A percentile compares a stretch with the other conserved stretches of the same genome.
phyloP scores from a whole-genome alignment of 768 basidiomycete genomes.

The Lactifluus rugatus region DNA sequence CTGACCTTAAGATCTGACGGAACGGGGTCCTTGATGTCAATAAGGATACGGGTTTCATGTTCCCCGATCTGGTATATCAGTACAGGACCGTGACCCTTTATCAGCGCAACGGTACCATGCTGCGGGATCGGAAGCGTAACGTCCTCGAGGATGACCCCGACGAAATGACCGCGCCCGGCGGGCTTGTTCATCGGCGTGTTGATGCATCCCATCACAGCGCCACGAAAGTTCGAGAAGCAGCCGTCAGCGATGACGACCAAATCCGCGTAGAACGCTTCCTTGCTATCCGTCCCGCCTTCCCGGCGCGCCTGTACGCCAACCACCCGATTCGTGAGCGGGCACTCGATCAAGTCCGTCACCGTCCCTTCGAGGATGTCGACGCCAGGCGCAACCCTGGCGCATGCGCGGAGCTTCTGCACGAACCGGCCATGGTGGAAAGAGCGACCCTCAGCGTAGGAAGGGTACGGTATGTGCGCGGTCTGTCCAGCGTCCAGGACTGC shows the following conservation, averaged over 20 bases:
- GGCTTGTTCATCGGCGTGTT: conserved; percentile 36
- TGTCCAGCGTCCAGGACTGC: conserved; percentile 60
- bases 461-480: conserved; percentile 86
- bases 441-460: conserved; percentile 57
- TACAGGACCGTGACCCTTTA: conserved; percentile 77
- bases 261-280: conserved; percentile 56
- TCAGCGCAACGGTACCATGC: conserved; percentile 77
- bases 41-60: conserved; percentile 86
- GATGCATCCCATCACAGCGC: conserved; percentile 41
- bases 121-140: conserved; percentile 60
- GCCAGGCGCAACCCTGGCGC: conserved; percentile 47
- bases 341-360: conserved; percentile 64
- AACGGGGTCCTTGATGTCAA: conserved; percentile 79
- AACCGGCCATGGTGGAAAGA: conserved; percentile 94
- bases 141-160: conserved; percentile 78
- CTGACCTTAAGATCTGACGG: conserved; percentile 71
- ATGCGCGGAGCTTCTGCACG: conserved; percentile 65
- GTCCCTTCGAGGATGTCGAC: conserved; percentile 84
- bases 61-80: conserved; percentile 86
- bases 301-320: conserved; percentile 53
- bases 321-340: conserved; percentile 40
- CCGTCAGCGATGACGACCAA: conserved; percentile 89
- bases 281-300: conserved; percentile 33
- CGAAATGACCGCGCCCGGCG: conserved; percentile 64
- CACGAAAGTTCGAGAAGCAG: conserved; percentile 89